Conservation (phyloP, 257 asterid species). For the Lantana camara region DNA sequence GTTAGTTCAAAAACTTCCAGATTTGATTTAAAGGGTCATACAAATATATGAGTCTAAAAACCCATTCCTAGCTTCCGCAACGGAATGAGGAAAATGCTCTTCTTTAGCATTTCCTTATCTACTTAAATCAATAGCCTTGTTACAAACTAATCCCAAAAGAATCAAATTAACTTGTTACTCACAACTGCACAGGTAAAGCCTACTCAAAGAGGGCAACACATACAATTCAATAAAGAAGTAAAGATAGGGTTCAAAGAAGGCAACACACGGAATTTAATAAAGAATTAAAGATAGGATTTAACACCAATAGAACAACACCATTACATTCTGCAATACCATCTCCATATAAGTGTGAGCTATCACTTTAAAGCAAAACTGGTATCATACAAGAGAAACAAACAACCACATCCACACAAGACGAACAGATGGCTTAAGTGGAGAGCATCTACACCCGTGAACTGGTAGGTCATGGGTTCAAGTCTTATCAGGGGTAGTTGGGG, state of each 20-base stretch:
- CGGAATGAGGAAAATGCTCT: neutral
- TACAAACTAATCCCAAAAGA: neutral
- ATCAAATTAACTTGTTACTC: neutral
- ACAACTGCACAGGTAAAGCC: neutral
- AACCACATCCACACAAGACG: too few relatives aligned
- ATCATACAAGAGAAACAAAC: neutral
- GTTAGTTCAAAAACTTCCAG: neutral
- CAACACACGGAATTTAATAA: too few relatives aligned
- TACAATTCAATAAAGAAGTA: constrained; percentile 4
- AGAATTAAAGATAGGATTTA: too few relatives aligned
- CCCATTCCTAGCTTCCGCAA: too few relatives aligned
- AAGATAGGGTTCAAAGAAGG: constrained; percentile 17
- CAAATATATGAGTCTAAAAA: neutral
- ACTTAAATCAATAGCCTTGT: constrained; percentile 5
- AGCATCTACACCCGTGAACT: too few relatives aligned
- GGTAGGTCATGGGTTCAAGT: too few relatives aligned
- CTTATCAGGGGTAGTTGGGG: too few relatives aligned
- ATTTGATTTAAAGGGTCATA: neutral
- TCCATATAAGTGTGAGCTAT: neutral
- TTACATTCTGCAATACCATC: neutral
- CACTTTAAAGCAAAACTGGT: neutral
- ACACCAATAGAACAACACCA: neutral
- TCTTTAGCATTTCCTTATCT: constrained; percentile 7
- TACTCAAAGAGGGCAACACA: neutral
- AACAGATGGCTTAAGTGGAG: too few relatives aligned